Base-by-base conservation (phyloP, 176 grass and related monocot genomes). In the Cenchrus purpureus region DNA sequence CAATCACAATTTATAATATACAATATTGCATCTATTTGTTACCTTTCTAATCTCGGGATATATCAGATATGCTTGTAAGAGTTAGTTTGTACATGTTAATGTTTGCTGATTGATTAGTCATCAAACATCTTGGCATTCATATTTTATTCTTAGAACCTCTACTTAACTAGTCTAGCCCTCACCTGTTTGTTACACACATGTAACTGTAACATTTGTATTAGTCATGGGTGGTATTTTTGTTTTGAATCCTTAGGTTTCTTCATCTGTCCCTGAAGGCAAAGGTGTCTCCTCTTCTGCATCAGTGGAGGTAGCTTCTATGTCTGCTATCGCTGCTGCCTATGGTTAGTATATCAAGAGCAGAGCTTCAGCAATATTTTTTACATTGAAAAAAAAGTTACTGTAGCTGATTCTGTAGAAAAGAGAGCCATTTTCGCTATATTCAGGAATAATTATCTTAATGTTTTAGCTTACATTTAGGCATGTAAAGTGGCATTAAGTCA, bases 221-320 rank as follows among this genome's bases (percentile, higher is more conserved):
- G 28, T 69, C 22, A 42, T 25, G 46, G 12, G 8, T 87, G 25
- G 28, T 86, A 40, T 11, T 48, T 68, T 81, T 15, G 32, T 76
- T 62, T 91, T 53, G 40, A 48, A 89, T 88, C 29, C 45, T 50
- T 70, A 98, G 97, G 91, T 95, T 65, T 98, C 93, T 87, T 98
- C 97, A 19, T 94, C 93, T 73, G 97, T 95, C 37, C 97, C 97
- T 79, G 97, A 98, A 93, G 97, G 97, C 49, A 95, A 98, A 92
- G 97, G 97, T 72, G 93, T 95, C 42, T 98, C 97, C 59, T 98
- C 97, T 83, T 98, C 97, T 88, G 97, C 97, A 86, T 90, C 97
- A 73, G 93, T 95, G 80, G 97, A 98, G 86, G 97, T 98, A 73
- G 93, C 93, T 42, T 84, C 88, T 55, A 98, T 95, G 93, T 98